Conservation (phyloP, 768 basidiomycete species). For the Boletus vermiculosoides region DNA sequence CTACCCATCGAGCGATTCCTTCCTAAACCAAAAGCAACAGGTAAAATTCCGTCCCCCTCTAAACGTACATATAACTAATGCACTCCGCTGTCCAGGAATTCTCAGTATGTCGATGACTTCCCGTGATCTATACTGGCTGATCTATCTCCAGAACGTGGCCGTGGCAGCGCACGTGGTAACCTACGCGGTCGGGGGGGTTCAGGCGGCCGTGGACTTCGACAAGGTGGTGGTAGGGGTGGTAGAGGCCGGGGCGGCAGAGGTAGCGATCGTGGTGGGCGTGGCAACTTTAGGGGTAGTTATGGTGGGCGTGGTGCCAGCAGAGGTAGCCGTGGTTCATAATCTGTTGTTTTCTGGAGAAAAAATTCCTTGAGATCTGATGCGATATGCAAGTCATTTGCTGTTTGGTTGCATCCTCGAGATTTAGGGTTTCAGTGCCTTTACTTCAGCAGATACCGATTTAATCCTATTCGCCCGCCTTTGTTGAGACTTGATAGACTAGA, state of each 20-base stretch:
- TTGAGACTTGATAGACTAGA: constrained; percentile 48
- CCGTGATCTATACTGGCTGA: constrained; percentile 24
- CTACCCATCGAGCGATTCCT: constrained; percentile 95
- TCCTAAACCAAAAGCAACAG: constrained; percentile 87
- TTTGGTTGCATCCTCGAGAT: background rate
- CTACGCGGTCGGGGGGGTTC: constrained; percentile 27
- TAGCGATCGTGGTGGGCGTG: constrained; percentile 42
- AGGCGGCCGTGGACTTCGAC: constrained; percentile 34
- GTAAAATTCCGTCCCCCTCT: constrained; percentile 44
- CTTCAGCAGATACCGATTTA: constrained; percentile 45
- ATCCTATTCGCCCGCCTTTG: constrained; percentile 50
- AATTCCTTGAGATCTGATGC: too few relatives aligned
- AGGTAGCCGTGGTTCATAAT: constrained; percentile 51
- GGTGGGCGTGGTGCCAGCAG: constrained; percentile 42
- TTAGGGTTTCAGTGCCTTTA: constrained; percentile 51
- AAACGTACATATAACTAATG: constrained; percentile 4
- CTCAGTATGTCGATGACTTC: constrained; percentile 9
- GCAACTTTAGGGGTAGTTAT: constrained; percentile 48
- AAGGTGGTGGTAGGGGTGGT: constrained; percentile 39
- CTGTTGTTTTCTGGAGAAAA: background rate
- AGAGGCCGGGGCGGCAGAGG: constrained; percentile 41
- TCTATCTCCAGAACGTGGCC: constrained; percentile 45
- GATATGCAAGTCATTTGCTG: background rate
- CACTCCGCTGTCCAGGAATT: constrained; percentile 28
- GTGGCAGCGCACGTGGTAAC: constrained; percentile 33